Conservation (phyloP, 176 grass and related monocot genomes). For the Triticum turgidum region DNA sequence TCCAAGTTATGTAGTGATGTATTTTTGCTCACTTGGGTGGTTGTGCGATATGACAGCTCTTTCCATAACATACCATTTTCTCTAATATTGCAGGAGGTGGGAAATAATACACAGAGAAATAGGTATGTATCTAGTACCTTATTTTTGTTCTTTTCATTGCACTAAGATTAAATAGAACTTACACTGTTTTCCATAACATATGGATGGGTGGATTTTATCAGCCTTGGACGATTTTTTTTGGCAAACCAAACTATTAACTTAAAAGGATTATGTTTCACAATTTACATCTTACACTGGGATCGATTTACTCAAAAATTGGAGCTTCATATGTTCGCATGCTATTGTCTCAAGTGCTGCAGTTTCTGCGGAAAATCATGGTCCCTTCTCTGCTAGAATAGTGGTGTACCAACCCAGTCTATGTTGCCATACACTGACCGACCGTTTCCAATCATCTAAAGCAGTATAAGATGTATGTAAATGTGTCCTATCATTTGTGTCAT, state of each 20-base stretch:
- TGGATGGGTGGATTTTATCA: slow-evolving; percentile 21
- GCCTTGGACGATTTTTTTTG: not conserved
- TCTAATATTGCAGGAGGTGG: slow-evolving; percentile 85
- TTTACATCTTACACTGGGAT: not conserved
- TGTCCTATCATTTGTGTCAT: not conserved
- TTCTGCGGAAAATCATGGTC: slow-evolving; percentile 12
- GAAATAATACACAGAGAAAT: slow-evolving; percentile 79
- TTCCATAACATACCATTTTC: not conserved
- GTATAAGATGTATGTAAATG: slow-evolving; percentile 1
- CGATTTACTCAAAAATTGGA: slow-evolving; percentile 14
- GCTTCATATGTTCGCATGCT: slow-evolving; percentile 16
- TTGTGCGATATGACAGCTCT: not conserved
- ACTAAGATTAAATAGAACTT: slow-evolving; percentile 18
- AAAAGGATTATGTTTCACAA: slow-evolving; percentile 4
- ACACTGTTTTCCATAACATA: not conserved
- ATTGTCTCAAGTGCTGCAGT: not conserved
- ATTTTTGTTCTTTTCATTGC: slow-evolving; percentile 35
- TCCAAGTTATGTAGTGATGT: not conserved
- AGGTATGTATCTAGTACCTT: slow-evolving; percentile 54
- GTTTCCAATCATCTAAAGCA: slow-evolving; percentile 9
- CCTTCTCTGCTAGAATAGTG: slow-evolving; percentile 18
- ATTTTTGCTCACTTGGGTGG: not conserved
- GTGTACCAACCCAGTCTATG: not conserved
- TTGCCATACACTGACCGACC: not conserved
- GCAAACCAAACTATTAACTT: not conserved